These are phyloP conservation scores for Suhomyces emberorum DNA, from an alignment of 805 yeast genomes.

Conservation along the genomic window DNA sequence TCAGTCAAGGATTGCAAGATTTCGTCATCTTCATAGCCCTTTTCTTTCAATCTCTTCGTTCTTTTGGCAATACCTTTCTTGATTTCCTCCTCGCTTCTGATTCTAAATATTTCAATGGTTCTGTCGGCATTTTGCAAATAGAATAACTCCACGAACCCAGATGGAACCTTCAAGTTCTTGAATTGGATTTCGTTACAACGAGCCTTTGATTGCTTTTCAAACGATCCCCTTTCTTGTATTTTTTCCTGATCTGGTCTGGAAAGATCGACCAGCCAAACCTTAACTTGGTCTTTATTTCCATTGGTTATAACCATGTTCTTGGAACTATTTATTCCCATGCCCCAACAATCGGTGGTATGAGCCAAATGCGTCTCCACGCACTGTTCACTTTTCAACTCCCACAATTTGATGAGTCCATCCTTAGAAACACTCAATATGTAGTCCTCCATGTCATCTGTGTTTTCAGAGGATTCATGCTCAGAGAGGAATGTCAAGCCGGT, in stretches of 20 bases:
- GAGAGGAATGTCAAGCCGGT: constrained; percentile 64
- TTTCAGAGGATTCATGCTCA: constrained; percentile 17
- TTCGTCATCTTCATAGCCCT: constrained; percentile 60
- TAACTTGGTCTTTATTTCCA: constrained; percentile 77
- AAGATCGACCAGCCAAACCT: constrained; percentile 76
- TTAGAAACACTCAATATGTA: constrained; percentile 76
- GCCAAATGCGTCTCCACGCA: constrained; percentile 95
- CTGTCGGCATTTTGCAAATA: constrained; percentile 77
- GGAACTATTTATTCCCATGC: constrained; percentile 50
- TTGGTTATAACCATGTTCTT: constrained; percentile 57
- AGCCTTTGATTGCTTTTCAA: constrained; percentile 74
- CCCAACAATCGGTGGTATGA: constrained; percentile 93
- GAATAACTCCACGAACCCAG: constrained; percentile 47
- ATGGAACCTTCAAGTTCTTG: constrained; percentile 22
- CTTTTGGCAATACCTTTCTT: constrained; percentile 73
- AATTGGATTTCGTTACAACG: constrained; percentile 64
- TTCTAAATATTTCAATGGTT: constrained; percentile 74
- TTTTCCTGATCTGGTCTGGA: constrained; percentile 49
- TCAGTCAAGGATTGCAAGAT: constrained; percentile 41
- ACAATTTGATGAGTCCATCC: constrained; percentile 87
- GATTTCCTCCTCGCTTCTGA: constrained; percentile 74
- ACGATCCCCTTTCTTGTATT: constrained; percentile 52
- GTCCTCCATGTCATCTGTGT: constrained; percentile 55
- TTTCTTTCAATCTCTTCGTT: constrained; percentile 72
- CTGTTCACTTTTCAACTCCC: constrained; percentile 90